A percentile compares a stretch with the other conserved stretches of the same genome.
Evolutionary conservation across 495 filamentous ascomycete genomes (phyloP).

Genomic region (Annulohypoxylon maeteangense): DNA sequence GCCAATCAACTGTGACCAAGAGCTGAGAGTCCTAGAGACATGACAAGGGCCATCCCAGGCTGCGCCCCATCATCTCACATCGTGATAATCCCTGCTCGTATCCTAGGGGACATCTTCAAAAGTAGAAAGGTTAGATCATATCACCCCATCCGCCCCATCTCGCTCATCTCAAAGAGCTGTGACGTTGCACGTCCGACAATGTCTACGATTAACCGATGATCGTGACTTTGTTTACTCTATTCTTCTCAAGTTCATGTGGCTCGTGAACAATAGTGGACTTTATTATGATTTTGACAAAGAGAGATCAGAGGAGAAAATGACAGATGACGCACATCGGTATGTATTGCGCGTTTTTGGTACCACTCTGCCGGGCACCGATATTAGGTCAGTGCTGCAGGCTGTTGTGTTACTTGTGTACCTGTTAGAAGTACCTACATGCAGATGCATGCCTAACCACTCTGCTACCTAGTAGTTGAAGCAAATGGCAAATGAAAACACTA

Average conservation of each 20-base stretch:
- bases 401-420: constrained; percentile 10
- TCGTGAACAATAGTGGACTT: constrained; percentile 22
- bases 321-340: constrained; percentile 15
- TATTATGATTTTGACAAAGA: constrained; percentile 9
- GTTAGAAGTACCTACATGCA: neutral
- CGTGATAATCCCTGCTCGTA: constrained; percentile 42
- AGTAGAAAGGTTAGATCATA: constrained; percentile 36
- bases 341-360: constrained; percentile 19
- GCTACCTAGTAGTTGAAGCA: neutral
- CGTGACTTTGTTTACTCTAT: constrained; percentile 13
- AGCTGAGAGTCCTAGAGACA: neutral
- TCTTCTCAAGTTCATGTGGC: constrained; percentile 1
- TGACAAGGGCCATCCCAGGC: constrained; percentile 17
- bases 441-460: neutral
- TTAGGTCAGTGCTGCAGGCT: neutral
- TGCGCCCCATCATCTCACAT: constrained; percentile 43
- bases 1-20: constrained; percentile 25
- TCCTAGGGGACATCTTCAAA: constrained; percentile 34
- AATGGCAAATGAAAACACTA: neutral
- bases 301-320: neutral
- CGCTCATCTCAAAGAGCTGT: constrained; percentile 18
- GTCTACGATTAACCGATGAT: constrained; percentile 29
- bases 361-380: constrained; percentile 11
- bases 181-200: constrained; percentile 35
- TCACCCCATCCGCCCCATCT: constrained; percentile 33